Percentiles rank a stretch among this genome's conserved stretches.
phyloP scores from a whole-genome alignment of 768 basidiomycete genomes.

The Amanita rubescens region DNA sequence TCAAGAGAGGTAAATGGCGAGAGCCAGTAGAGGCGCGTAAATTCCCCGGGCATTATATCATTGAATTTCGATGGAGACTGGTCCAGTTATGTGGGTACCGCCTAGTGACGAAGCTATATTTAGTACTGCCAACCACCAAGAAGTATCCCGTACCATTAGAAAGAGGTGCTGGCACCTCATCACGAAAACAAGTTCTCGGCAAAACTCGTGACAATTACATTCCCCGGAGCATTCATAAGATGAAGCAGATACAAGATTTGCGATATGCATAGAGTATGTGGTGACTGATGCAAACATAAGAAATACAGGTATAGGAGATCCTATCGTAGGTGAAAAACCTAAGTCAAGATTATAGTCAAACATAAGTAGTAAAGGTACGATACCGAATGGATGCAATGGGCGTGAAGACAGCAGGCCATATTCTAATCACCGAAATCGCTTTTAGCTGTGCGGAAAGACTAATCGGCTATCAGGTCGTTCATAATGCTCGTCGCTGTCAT shows the following conservation, averaged over 20 bases:
- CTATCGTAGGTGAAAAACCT: not conserved
- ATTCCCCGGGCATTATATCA: not conserved
- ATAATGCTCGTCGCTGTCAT: slow-evolving; percentile 9
- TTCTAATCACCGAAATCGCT: slow-evolving; percentile 21
- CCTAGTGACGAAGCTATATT: too few species aligned
- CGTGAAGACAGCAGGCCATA: not conserved
- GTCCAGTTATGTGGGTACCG: too few species aligned
- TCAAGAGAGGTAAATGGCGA: not conserved
- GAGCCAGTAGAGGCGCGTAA: not conserved
- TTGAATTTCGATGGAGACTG: too few species aligned
- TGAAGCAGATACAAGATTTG: too few species aligned
- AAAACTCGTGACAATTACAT: too few species aligned
- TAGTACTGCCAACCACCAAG: too few species aligned
- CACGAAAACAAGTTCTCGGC: too few species aligned
- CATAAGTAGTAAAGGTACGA: not conserved
- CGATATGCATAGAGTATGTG: too few species aligned
- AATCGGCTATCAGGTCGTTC: slow-evolving; percentile 25
- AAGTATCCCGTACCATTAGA: too few species aligned
- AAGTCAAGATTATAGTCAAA: not conserved
- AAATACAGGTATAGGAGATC: not conserved
- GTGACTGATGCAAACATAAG: too few species aligned
- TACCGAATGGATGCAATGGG: not conserved
- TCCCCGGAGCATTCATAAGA: too few species aligned
- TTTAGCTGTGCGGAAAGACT: slow-evolving; percentile 29
- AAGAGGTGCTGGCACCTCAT: too few species aligned